Evolutionary conservation across 1,139 yeast genomes (phyloP).

Genomic region (Yamadazyma triangularis): DNA sequence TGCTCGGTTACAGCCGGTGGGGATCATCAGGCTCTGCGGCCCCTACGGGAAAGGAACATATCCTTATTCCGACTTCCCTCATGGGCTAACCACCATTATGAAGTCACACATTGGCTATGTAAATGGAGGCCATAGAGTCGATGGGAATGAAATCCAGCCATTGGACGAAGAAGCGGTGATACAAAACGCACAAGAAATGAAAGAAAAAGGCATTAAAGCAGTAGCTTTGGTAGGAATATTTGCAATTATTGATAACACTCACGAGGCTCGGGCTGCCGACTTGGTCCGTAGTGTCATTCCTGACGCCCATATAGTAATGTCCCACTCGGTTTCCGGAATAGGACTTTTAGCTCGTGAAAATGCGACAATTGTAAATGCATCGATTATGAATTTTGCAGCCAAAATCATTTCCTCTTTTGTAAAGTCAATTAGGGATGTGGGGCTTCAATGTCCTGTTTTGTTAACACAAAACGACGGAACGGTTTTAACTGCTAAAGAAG

Average conservation of each 20-base stretch:
- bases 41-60: conserved; percentile 28
- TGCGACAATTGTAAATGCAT: conserved; percentile 37
- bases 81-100: conserved; percentile 23
- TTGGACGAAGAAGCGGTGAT: conserved; percentile 26
- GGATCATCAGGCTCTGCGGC: conserved; percentile 35
- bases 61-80: conserved; percentile 40
- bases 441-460: conserved; percentile 30
- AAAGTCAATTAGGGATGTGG: conserved; percentile 23
- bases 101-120: conserved; percentile 26
- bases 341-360: conserved; percentile 40
- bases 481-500: conserved; percentile 28
- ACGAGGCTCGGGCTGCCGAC: conserved; percentile 26
- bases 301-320: conserved; percentile 26
- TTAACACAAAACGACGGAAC: conserved; percentile 44
- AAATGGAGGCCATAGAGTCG: conserved; percentile 37
- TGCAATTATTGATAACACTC: conserved; percentile 28
- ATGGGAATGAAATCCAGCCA: conserved; percentile 26
- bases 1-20: conserved; percentile 33
- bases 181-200: conserved; percentile 22
- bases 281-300: conserved; percentile 24
- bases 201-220: conserved; percentile 20
- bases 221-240: conserved; percentile 36
- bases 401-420: conserved; percentile 29
- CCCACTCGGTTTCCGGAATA: conserved; percentile 33
- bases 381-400: conserved; percentile 34